Base-by-base conservation (phyloP, 75 land plant genomes). In the Cunninghamia lanceolata region DNA sequence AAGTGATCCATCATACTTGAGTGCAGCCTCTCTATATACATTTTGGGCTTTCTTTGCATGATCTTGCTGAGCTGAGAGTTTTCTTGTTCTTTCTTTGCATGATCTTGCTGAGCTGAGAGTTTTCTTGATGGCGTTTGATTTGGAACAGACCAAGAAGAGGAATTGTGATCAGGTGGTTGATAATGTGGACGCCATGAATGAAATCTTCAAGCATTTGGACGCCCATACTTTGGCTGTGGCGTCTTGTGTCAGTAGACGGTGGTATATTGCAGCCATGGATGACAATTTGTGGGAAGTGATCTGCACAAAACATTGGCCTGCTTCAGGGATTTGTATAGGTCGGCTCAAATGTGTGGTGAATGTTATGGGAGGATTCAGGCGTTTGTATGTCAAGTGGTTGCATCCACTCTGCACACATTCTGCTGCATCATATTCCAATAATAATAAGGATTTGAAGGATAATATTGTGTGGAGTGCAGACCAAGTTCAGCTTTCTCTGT, bases 401-500 rank as follows among this genome's bases (percentile, higher is more conserved):
- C 82, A 13, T 45, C 82, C 47, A 2, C 3, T 80, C 11, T 7
- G 36, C 34, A 71, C 15, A 70, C 25, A 70, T 70, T 9, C 30
- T n/a, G 32, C 34, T 30, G 32, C 34, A 8, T 9, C 74, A 1
- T 6, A 10, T 70, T 28, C 10, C 28, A 9, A 30, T 70, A 30
- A 2, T 5, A 11, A 13, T 9, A 32, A 19, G 3, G 25, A 4
- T 4, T 21, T 5, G 34, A 14, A 45, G 10, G 16, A 25, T 3
- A 80, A 80, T 28, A 6, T 25, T 19, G 83, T 75, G 11, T 90
- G 91, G 91, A 86, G 82, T 42, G 85, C 84, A 25, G 90, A 90
- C 52, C 87, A 86, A 73, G 86, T 90, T 36, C 90, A 90, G 78
- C 88, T 90, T 30, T 90, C 88, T 34, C 79, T 90, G 32, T 90